A percentile compares a stretch with the other conserved stretches of the same genome.
Evolutionary conservation across 2,329 filamentous ascomycete genomes (phyloP).

Genomic region (Leptographium flavum): DNA sequence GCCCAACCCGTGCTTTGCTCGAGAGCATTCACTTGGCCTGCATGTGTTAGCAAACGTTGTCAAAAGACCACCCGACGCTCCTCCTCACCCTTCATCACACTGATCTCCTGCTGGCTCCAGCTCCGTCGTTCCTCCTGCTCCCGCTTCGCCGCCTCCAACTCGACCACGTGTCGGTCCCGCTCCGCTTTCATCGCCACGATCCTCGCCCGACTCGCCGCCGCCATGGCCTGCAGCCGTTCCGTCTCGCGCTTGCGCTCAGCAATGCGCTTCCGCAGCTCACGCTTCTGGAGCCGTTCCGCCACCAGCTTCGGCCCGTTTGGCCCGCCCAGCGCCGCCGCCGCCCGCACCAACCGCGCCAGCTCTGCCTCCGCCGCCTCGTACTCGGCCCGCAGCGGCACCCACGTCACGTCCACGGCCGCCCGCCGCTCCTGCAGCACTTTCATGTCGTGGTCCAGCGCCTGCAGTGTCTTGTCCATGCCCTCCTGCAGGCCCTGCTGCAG

Average conservation of each 20-base stretch:
- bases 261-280: conserved; percentile 51
- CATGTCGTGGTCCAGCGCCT: conserved; percentile 66
- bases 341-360: conserved; percentile 51
- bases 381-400: conserved; percentile 51
- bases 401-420: conserved; percentile 46
- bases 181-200: conserved; percentile 49
- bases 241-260: conserved; percentile 55
- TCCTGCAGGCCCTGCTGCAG: conserved; percentile 68
- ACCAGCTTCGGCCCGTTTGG: conserved; percentile 71
- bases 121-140: conserved; percentile 79
- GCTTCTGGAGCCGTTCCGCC: conserved; percentile 54
- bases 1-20: conserved; percentile 58
- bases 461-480: conserved; percentile 59
- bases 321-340: conserved; percentile 60
- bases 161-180: conserved; percentile 54
- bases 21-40: conserved; percentile 50
- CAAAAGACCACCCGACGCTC: no score
- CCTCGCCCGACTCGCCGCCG: conserved; percentile 50
- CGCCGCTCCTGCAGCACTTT: conserved; percentile 53
- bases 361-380: conserved; percentile 49
- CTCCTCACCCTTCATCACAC: conserved; percentile 55
- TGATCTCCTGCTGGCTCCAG: conserved; percentile 74
- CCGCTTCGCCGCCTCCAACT: conserved; percentile 72
- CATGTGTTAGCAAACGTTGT: not conserved
- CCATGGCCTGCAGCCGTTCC: conserved; percentile 48